Percentiles rank a stretch among this genome's conserved stretches.
phyloP scores from a whole-genome alignment of 2,329 filamentous ascomycete species.

The Teratosphaeria epicoccoides region DNA sequence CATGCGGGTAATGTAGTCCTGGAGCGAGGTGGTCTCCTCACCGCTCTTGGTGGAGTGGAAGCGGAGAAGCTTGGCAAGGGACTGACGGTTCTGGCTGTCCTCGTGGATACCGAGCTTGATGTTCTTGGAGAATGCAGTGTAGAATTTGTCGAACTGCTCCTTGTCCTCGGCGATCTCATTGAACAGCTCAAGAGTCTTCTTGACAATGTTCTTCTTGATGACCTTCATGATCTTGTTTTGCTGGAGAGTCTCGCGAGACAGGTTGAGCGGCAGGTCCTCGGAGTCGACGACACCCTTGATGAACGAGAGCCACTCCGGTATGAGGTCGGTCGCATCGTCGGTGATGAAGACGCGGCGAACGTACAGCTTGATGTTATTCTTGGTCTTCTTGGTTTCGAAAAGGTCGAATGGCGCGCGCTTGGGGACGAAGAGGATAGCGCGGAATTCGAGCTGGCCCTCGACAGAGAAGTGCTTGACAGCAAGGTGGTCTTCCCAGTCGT shows the following conservation, averaged over 20 bases:
- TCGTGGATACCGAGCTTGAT: conserved; percentile 99
- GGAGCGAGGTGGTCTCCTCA: conserved; percentile 88
- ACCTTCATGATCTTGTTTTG: conserved; percentile 99
- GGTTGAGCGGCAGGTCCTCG: conserved; percentile 97
- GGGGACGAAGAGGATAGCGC: conserved; percentile 96
- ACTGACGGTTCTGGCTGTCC: conserved; percentile 90
- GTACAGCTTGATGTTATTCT: conserved; percentile 99
- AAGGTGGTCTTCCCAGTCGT: conserved; percentile 99
- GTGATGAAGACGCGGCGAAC: conserved; percentile 99
- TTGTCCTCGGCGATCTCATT: conserved; percentile 98
- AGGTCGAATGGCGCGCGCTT: conserved; percentile 99
- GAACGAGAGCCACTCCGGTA: conserved; percentile 98
- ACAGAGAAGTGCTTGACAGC: conserved; percentile 99
- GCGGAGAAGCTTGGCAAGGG: conserved; percentile 94
- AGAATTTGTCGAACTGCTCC: conserved; percentile 99
- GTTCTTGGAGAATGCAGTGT: conserved; percentile 99
- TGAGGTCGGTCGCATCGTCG: conserved; percentile 96
- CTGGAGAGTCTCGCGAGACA: conserved; percentile 99
- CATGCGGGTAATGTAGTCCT: conserved; percentile 99
- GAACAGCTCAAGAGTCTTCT: conserved; percentile 99
- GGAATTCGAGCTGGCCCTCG: conserved; percentile 99
- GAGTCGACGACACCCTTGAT: conserved; percentile 99
- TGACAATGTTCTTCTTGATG: conserved; percentile 99
- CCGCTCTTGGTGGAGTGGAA: conserved; percentile 99
- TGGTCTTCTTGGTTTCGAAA: conserved; percentile 99